Evolutionary conservation across 2,329 filamentous ascomycete genomes (phyloP), one percentile per base, ranked within the genome.

Genomic region (Aspergillus awamori): DNA sequence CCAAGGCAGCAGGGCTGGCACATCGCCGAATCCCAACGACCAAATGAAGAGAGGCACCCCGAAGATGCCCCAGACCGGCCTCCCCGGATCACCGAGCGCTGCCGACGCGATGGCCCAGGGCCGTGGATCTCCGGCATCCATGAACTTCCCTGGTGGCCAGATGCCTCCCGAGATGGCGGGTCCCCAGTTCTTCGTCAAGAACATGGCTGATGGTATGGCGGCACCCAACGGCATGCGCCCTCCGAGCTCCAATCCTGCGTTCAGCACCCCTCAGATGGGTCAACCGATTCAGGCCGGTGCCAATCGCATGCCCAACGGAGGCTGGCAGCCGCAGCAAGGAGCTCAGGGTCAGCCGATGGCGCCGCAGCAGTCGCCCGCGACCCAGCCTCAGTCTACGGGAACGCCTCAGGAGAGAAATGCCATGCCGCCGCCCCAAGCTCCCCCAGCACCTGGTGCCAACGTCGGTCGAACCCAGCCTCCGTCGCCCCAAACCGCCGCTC

Each of bases 21-120:
- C 85, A 11, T 88, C 86, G 24, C 86, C 86, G 38, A 87, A 86
- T 64, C 85, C 86, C 38, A 82, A 79, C 65, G 86, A 87, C 61
- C 83, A 86, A 70, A 87, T 87, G 83, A 86, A 86, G 74, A 80
- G 86, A 65, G 84, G 83, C 47, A 87, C 86, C 22, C 84, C 86
- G 11, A 87, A 87, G 74, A 80, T 88, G 72, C 79, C 80, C 55
- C 84, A 82, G 66, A 80, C 80, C 65, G 84, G 82, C 60, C 77
- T 87, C 55, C 85, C 85, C 11, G 79, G 77, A 43, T 87, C 85
- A 17, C 85, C 85, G 20, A 83, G 83, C 67, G 82, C 85, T 36
- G 85, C 82, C 62, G 84, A 83, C 53, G 70, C 78, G 38, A 84
- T 87, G 81, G 77, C 76, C 43, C 82, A 81, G 67, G 82, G 83